Percentiles rank a stretch among this genome's conserved stretches.
Conservation (phyloP, 768 basidiomycete species). For the Mycena amicta region DNA sequence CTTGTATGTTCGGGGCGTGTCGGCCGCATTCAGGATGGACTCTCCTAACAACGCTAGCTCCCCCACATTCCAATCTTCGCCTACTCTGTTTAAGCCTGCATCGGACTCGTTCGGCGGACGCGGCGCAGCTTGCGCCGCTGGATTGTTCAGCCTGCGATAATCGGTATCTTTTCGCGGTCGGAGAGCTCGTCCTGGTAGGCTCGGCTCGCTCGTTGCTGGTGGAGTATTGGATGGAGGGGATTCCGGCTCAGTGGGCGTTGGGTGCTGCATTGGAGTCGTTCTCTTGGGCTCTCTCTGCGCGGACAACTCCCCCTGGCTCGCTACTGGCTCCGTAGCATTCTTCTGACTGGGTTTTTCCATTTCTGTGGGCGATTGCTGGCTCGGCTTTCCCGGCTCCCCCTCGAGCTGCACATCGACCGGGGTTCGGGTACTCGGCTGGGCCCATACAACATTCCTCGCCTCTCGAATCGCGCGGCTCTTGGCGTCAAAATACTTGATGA, state of each 20-base stretch:
- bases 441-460: slow-evolving; percentile 11
- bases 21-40: background rate
- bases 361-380: slow-evolving; percentile 16
- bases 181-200: background rate
- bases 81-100: background rate
- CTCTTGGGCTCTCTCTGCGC: slow-evolving; percentile 3
- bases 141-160: slow-evolving; percentile 17
- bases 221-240: background rate
- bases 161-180: too few species aligned
- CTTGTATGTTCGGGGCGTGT: background rate
- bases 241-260: background rate
- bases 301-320: background rate
- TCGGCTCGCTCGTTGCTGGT: background rate
- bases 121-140: background rate
- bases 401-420: slow-evolving; percentile 17
- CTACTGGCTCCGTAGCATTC: too few species aligned
- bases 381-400: slow-evolving; percentile 16
- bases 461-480: slow-evolving; percentile 4
- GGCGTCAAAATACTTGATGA: slow-evolving; percentile 19
- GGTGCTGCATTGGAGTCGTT: slow-evolving; percentile 1
- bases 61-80: background rate
- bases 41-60: slow-evolving; percentile 4
- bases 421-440: slow-evolving; percentile 4
- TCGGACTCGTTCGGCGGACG: background rate
- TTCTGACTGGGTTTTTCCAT: background rate